These are phyloP conservation scores for Citrus medica DNA, from an alignment of 345 rosid species.

Conservation along the genomic window DNA sequence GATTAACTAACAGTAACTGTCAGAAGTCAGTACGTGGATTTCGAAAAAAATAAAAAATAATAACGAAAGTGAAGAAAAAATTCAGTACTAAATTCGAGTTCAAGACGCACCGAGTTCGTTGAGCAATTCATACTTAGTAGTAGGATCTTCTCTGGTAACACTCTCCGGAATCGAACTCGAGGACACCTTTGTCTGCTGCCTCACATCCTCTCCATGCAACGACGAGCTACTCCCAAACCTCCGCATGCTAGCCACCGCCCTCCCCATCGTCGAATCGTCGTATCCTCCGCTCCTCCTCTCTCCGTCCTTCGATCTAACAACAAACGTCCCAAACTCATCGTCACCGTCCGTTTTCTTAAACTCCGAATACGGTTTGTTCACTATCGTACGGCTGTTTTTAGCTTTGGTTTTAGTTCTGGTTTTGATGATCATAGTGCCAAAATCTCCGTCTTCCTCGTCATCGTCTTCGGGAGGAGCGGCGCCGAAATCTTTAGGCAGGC, in stretches of 20 bases:
- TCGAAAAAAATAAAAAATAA: too few relatives aligned
- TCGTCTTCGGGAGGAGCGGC: constrained; percentile 55
- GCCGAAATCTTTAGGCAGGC: constrained; percentile 88
- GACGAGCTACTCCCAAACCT: constrained; percentile 21
- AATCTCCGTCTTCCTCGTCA: constrained; percentile 58
- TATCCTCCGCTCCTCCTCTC: constrained; percentile 54
- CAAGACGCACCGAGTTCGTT: constrained; percentile 76
- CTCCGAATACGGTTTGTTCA: constrained; percentile 8
- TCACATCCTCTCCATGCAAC: constrained; percentile 40
- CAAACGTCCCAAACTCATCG: constrained; percentile 73
- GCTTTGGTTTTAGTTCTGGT: constrained; percentile 18
- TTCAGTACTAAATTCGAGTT: background rate
- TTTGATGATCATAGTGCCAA: constrained; percentile 83
- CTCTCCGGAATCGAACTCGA: constrained; percentile 85
- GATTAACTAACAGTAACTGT: background rate
- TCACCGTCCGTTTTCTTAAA: constrained; percentile 25
- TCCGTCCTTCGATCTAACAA: constrained; percentile 56
- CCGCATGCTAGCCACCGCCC: constrained; percentile 43
- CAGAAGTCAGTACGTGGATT: background rate
- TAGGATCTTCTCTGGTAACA: constrained; percentile 84
- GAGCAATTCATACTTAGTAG: constrained; percentile 90
- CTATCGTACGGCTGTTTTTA: constrained; percentile 24
- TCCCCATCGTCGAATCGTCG: constrained; percentile 60
- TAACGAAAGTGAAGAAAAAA: background rate
- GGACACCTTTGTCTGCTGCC: constrained; percentile 57